Base-by-base conservation (phyloP, 257 asterid species). In the Paraleonurus japonicus region DNA sequence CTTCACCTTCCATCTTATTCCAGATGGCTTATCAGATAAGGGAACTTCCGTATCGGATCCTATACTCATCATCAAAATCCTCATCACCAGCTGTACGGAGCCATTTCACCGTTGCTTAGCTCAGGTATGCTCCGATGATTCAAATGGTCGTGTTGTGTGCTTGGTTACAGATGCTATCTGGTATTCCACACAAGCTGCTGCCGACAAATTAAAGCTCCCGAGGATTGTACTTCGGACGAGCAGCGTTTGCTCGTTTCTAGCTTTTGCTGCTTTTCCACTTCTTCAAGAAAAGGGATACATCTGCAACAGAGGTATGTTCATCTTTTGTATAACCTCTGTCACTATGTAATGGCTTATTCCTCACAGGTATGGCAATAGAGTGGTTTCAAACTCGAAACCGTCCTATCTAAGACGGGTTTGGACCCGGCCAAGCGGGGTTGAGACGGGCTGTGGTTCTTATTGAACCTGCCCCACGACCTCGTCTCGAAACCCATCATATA, bases 211-310 rank as follows among this genome's bases (percentile, higher is more conserved):
- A 4, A 59, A 73, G 12, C 57, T 85, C 37, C 95, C 88, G 0
- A 74, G 82, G 63, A 71, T 85, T 17, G 82, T 80, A 1, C 78
- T 88, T 22, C 74, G 83, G 22, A 64, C 87, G 0, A 43, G 43
- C 45, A 55, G 65, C 26, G 65, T 81, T n/a, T 47, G 75, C 39
- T 79, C 67, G n/a, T 53, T 75, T 62, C 35, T 67, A 8, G 75
- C 88, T 8, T 67, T 26, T n/a, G 24, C 70, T 5, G 67, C 61
- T 20, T 15, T 83, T 41, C 73, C 69, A 4, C 69, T 53, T 19
- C 76, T 83, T 10, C 79, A 23, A 4, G 62, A 41, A 12, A 65
- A 74, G 17, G 80, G 81, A 33, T 54, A 73, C 55, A 23, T 78
- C 62, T 72, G 79, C 19, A 57, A 73, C 28, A 45, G 50, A 53